phyloP scores from a whole-genome alignment of 768 basidiomycete genomes.

The Clitopilus hobsonii region DNA sequence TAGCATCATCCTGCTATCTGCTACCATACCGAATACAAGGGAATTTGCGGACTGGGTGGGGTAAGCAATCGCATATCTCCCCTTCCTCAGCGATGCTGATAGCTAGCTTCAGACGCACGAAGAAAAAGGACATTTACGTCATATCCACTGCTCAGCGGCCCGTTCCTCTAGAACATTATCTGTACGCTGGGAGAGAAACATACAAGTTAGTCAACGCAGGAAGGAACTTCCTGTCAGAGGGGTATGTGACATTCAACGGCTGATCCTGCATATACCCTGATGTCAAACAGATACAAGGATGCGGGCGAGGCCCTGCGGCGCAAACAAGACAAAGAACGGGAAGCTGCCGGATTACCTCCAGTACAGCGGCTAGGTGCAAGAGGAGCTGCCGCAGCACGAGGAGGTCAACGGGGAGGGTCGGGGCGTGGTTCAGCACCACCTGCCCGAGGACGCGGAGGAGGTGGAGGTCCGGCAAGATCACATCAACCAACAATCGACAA shows the following conservation, averaged over 20 bases:
- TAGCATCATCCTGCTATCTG: conserved; percentile 94
- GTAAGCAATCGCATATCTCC: conserved; percentile 39
- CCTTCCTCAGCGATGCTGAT: conserved; percentile 2
- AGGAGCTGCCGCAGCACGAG: conserved; percentile 52
- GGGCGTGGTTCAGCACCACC: conserved; percentile 32
- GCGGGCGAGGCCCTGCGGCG: conserved; percentile 84
- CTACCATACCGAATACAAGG: conserved; percentile 96
- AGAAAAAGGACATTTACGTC: conserved; percentile 99
- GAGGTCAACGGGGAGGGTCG: conserved; percentile 54
- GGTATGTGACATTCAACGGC: conserved; percentile 38
- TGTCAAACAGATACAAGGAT: conserved; percentile 67
- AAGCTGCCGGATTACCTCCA: conserved; percentile 88
- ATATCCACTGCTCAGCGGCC: conserved; percentile 96
- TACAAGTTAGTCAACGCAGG: conserved; percentile 90
- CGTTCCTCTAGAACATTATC: conserved; percentile 93
- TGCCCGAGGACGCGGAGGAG: conserved; percentile 39
- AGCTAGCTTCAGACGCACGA: conserved; percentile 69
- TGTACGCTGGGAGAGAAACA: conserved; percentile 90
- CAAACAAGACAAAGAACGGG: conserved; percentile 98
- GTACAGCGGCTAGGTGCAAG: conserved; percentile 82
- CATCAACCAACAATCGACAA: conserved; percentile 75
- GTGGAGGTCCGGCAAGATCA: conserved; percentile 40
- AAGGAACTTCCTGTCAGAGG: conserved; percentile 66
- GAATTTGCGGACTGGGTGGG: conserved; percentile 99
- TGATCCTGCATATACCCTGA: background rate